Base-by-base conservation (phyloP, 2,329 filamentous ascomycete species). In the Fusarium sp. region DNA sequence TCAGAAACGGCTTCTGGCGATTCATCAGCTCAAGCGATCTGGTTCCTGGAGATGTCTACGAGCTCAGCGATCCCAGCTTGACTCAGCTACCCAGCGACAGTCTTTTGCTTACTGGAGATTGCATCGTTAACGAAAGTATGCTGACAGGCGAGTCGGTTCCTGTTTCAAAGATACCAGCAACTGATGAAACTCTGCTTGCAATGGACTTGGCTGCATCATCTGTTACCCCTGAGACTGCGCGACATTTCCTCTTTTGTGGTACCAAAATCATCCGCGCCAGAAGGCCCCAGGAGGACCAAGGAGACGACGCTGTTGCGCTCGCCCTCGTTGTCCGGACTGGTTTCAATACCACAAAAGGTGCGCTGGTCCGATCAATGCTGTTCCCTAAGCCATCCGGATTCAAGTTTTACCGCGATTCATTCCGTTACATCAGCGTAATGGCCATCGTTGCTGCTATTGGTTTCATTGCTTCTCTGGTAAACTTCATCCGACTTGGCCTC, bases 101-200 rank as follows among this genome's bases (percentile, higher is more conserved):
- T 79, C 83, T 99, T 34, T 83, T 99, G 8, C 86, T 99, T 1
- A 93, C 93, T 55, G 97, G 96, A 43, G 97, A 99, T 81, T 98
- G 95, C 76, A 98, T 99, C 68, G 95, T 99, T 71, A 99, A 99
- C 76, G 96, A 99, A 81, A 98, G 96, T 82, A 99, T 99, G 96
- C 88, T 99, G 38, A 99, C 96, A 42, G 92, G 95, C 62, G 96
- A 99, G 84, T 98, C 96, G 43, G 95, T 99, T 7, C 97, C 96
- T 4, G 95, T 99, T 2, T 97, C 95, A 4, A 99, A 99, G 80
- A 86, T 90, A 3, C 95, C 96, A 2, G 90, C 94, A 6, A 94
- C 89, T 3, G 91, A 97, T 76, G 90, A 95, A 66, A 90, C 92
- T 2, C 84, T 99, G n/a, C 85, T 86, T 25, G 83, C 88, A 50